phyloP scores from a whole-genome alignment of 2,329 filamentous ascomycete species.

The Xylaria sp. region DNA sequence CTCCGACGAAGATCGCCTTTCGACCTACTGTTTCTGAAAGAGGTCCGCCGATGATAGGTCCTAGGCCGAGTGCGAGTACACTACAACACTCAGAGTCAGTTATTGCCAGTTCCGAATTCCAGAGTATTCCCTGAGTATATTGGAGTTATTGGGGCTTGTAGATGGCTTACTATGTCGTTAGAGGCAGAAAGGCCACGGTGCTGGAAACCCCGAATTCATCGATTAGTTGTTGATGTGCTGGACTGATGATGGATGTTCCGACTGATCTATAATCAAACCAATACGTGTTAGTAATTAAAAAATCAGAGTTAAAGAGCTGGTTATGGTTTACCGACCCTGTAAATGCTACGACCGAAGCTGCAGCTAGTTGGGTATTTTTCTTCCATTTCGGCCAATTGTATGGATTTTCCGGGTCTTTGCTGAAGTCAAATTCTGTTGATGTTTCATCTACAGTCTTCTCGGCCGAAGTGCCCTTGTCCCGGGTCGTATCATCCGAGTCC shows the following conservation, averaged over 20 bases:
- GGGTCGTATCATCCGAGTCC: constrained; percentile 18
- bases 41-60: constrained; percentile 68
- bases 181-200: constrained; percentile 66
- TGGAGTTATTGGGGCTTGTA: too few relatives aligned
- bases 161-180: constrained; percentile 61
- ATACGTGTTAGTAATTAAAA: constrained; percentile 16
- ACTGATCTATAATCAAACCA: constrained; percentile 55
- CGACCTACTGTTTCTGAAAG: constrained; percentile 68
- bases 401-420: constrained; percentile 57
- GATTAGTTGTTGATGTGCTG: constrained; percentile 59
- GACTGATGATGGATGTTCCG: constrained; percentile 64
- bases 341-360: constrained; percentile 54
- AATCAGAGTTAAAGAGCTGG: not conserved
- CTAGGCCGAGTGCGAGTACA: constrained; percentile 67
- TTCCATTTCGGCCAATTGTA: constrained; percentile 60
- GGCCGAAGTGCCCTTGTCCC: not conserved
- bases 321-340: constrained; percentile 50
- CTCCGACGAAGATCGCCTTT: constrained; percentile 60
- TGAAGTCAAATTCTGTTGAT: constrained; percentile 48
- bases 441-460: constrained; percentile 5
- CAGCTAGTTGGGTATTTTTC: constrained; percentile 54
- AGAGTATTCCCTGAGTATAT: too few relatives aligned
- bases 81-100: not conserved
- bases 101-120: not conserved
- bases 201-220: constrained; percentile 63